phyloP scores from a whole-genome alignment of 139 green algal genomes.

The Spirogloea muscicola region DNA sequence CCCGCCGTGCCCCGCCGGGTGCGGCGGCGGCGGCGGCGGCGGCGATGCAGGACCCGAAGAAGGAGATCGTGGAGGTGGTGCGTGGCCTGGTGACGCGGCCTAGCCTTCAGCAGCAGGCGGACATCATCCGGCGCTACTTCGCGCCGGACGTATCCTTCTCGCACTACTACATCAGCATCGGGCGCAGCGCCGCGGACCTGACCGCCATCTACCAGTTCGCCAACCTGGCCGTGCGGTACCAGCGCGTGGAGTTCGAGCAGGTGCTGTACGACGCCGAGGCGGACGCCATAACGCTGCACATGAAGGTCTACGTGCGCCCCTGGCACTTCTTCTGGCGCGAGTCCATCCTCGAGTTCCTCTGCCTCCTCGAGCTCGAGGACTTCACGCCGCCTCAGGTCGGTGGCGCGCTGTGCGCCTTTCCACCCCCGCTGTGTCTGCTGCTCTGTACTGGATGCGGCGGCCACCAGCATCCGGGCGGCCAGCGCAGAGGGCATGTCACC shows the following conservation, averaged over 20 bases:
- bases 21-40: no score
- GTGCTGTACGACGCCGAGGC: background rate
- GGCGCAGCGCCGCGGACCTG: background rate
- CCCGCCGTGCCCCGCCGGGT: no score
- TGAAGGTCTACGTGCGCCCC: background rate
- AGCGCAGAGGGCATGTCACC: no score
- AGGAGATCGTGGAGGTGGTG: background rate
- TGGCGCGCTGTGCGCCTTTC: no score
- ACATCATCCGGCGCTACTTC: background rate
- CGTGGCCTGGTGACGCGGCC: background rate
- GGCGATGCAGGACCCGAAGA: constrained; percentile 6
- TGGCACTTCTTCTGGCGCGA: background rate
- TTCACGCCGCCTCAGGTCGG: no score
- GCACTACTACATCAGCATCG: background rate
- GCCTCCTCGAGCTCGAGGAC: constrained; percentile 3
- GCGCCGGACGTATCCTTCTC: background rate
- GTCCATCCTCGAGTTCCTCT: background rate
- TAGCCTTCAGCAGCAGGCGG: background rate
- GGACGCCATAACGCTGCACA: background rate
- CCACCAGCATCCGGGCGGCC: no score
- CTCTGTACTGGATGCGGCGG: no score
- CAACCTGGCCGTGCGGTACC: background rate
- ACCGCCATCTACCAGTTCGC: constrained; percentile 11
- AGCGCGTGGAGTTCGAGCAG: background rate
- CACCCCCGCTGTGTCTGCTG: no score